Evolutionary conservation across 768 basidiomycete genomes (phyloP).

Genomic region (Xerocomus spinulosus): DNA sequence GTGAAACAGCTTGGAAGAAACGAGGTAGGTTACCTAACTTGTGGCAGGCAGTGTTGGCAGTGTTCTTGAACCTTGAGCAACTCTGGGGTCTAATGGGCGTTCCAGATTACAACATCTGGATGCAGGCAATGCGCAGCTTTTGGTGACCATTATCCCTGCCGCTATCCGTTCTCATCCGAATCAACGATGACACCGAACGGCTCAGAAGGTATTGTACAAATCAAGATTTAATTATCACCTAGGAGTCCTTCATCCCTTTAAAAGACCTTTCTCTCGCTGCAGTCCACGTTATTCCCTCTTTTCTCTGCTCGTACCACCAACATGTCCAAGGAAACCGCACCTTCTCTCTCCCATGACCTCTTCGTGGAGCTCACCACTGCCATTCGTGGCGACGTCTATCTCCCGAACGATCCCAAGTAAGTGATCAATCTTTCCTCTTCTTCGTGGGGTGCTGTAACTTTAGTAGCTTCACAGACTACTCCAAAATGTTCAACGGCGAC

Average conservation of each 20-base stretch:
- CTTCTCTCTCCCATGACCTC: conserved; percentile 24
- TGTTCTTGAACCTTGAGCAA: too few species aligned
- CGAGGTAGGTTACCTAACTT: too few species aligned
- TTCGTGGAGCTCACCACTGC: conserved; percentile 43
- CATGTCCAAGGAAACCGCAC: conserved; percentile 14
- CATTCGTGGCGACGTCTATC: conserved; percentile 46
- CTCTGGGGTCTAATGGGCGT: too few species aligned
- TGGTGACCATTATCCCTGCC: neutral
- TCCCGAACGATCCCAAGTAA: conserved; percentile 41
- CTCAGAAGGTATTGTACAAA: conserved; percentile 10
- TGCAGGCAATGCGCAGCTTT: neutral
- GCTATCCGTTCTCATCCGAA: neutral
- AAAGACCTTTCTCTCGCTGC: conserved; percentile 10
- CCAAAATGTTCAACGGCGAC: conserved; percentile 73
- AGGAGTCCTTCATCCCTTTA: conserved; percentile 6
- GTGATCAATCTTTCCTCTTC: conserved; percentile 1
- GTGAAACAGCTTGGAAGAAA: too few species aligned
- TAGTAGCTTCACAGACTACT: conserved; percentile 25
- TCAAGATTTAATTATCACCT: conserved; percentile 8
- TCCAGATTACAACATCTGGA: too few species aligned
- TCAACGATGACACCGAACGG: neutral
- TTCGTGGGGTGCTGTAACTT: conserved; percentile 2
- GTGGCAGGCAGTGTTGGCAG: too few species aligned
- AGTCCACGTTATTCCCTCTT: conserved; percentile 7
- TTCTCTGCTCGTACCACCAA: neutral